phyloP scores from a whole-genome alignment of 1,139 yeast species.

The Zygosaccharomyces pseudobailii region DNA sequence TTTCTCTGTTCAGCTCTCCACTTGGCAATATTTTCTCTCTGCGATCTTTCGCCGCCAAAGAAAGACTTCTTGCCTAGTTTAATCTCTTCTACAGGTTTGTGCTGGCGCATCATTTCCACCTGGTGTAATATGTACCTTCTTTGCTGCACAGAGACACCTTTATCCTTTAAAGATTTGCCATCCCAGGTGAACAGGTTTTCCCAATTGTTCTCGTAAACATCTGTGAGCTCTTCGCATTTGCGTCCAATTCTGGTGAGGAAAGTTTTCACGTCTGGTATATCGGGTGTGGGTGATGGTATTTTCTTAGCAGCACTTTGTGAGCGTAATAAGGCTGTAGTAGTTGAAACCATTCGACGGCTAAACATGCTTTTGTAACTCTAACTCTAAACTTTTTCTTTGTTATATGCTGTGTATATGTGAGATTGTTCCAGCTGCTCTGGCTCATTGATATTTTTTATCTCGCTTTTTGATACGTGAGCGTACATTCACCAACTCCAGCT shows the following conservation, averaged over 20 bases:
- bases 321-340: constrained; percentile 11
- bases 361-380: constrained; percentile 12
- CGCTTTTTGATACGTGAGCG: neutral
- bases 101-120: constrained; percentile 46
- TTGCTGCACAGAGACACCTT: constrained; percentile 73
- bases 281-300: constrained; percentile 44
- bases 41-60: constrained; percentile 86
- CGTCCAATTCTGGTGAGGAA: constrained; percentile 78
- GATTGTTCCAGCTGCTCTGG: neutral
- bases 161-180: constrained; percentile 58
- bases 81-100: constrained; percentile 54
- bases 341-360: constrained; percentile 16
- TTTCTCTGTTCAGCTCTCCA: constrained; percentile 58
- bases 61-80: constrained; percentile 64
- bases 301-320: constrained; percentile 11
- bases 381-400: neutral
- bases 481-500: neutral
- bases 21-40: constrained; percentile 61
- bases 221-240: constrained; percentile 59
- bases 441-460: constrained; percentile 1
- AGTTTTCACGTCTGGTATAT: constrained; percentile 67
- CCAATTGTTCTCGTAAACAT: constrained; percentile 70
- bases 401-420: neutral
- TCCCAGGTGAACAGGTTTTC: constrained; percentile 55
- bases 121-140: constrained; percentile 57